Evolutionary conservation across 2,329 filamentous ascomycete species (phyloP).

Genomic region (Emergomyces africanus): DNA sequence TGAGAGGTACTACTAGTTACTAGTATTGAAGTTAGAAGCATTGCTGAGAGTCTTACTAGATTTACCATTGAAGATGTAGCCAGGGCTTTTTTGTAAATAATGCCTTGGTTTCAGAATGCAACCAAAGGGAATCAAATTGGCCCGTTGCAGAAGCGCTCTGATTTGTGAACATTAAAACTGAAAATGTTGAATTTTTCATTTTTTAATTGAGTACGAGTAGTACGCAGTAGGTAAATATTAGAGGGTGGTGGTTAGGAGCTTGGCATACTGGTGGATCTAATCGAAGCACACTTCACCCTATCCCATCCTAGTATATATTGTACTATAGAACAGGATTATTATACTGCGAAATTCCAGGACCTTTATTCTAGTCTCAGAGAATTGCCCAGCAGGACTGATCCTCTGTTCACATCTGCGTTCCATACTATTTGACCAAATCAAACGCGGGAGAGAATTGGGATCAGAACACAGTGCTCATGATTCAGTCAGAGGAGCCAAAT

Average conservation of each 20-base stretch:
- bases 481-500: too few relatives aligned
- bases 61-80: background rate
- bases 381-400: background rate
- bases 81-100: too few relatives aligned
- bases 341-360: background rate
- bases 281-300: background rate
- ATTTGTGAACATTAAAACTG: background rate
- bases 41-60: background rate
- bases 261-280: background rate
- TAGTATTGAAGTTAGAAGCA: background rate
- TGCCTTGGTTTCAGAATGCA: background rate
- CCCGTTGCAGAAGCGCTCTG: too few relatives aligned
- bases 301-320: too few relatives aligned
- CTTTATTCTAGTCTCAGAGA: background rate
- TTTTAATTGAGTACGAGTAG: too few relatives aligned
- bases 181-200: too few relatives aligned
- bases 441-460: too few relatives aligned
- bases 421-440: background rate
- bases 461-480: too few relatives aligned
- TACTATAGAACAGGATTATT: background rate
- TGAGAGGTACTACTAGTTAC: background rate
- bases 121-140: background rate
- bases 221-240: too few relatives aligned
- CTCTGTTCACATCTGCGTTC: background rate
- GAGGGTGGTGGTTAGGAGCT: background rate